phyloP scores from a whole-genome alignment of 2,329 filamentous ascomycete genomes.

The Fusarium anthophilum region DNA sequence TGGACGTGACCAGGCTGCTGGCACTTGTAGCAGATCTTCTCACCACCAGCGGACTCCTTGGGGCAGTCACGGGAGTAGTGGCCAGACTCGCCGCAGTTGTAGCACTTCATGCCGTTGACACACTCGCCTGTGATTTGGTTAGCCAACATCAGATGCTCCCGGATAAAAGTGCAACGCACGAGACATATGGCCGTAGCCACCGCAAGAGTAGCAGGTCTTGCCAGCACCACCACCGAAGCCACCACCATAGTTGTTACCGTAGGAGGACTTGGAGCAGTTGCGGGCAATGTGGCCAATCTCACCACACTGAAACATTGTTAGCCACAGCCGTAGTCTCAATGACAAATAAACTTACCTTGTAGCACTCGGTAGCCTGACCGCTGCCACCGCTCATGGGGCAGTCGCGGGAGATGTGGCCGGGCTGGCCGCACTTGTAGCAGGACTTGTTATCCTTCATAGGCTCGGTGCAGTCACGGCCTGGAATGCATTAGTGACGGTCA shows the following conservation, averaged over 20 bases:
- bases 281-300: constrained; percentile 96
- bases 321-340: background rate
- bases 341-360: constrained; percentile 68
- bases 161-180: constrained; percentile 60
- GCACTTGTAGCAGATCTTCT: constrained; percentile 99
- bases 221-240: constrained; percentile 64
- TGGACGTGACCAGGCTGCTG: constrained; percentile 88
- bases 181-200: constrained; percentile 96
- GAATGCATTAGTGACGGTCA: constrained; percentile 20
- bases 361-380: constrained; percentile 76
- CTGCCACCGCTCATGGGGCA: constrained; percentile 68
- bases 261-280: constrained; percentile 78
- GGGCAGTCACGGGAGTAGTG: constrained; percentile 97
- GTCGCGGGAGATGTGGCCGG: constrained; percentile 92
- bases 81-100: constrained; percentile 96
- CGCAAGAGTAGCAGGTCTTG: constrained; percentile 98
- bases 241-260: constrained; percentile 59
- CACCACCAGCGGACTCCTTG: constrained; percentile 83
- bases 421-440: constrained; percentile 81
- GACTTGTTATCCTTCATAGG: constrained; percentile 86
- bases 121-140: constrained; percentile 73
- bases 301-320: constrained; percentile 70
- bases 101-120: constrained; percentile 99
- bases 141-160: constrained; percentile 8
- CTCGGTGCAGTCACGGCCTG: constrained; percentile 89